A percentile compares a stretch with the other conserved stretches of the same genome.
phyloP scores from a whole-genome alignment of 1,284 basidiomycete genomes.

The Trametes sp. region DNA sequence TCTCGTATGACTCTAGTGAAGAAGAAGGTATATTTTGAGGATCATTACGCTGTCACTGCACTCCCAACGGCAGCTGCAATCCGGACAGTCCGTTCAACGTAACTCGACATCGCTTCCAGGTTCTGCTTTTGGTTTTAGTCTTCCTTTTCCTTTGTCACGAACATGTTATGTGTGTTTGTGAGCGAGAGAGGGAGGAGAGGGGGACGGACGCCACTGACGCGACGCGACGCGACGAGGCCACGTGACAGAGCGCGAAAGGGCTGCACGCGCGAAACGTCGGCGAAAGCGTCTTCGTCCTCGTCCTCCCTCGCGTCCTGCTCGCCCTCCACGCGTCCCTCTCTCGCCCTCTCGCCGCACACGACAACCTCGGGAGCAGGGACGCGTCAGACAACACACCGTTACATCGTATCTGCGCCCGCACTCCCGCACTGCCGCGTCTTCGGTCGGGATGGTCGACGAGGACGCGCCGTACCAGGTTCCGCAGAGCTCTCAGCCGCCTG shows the following conservation, averaged over 20 bases:
- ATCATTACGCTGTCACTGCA: too few species aligned
- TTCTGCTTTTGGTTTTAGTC: too few species aligned
- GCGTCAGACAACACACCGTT: background rate
- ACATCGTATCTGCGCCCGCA: background rate
- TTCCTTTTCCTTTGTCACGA: too few species aligned
- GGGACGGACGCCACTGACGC: constrained; percentile 14
- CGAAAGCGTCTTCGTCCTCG: background rate
- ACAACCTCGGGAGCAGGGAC: background rate
- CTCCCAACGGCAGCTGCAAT: too few species aligned
- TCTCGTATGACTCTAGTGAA: too few species aligned
- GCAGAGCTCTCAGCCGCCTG: constrained; percentile 13
- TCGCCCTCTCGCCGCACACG: background rate
- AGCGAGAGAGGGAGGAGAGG: too few species aligned
- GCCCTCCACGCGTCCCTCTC: background rate
- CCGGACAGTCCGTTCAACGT: too few species aligned
- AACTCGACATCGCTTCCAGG: too few species aligned
- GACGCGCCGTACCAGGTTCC: constrained; percentile 12
- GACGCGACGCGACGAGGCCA: constrained; percentile 20
- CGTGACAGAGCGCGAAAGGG: constrained; percentile 8
- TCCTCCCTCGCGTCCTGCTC: background rate
- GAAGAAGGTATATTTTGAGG: too few species aligned
- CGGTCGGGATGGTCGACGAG: constrained; percentile 5
- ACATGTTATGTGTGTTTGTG: too few species aligned
- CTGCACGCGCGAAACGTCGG: background rate
- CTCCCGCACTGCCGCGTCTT: background rate